Evolutionary conservation across 2,329 filamentous ascomycete genomes (phyloP), one percentile per base, ranked within the genome.

Genomic region (Aschersonia sp.): DNA sequence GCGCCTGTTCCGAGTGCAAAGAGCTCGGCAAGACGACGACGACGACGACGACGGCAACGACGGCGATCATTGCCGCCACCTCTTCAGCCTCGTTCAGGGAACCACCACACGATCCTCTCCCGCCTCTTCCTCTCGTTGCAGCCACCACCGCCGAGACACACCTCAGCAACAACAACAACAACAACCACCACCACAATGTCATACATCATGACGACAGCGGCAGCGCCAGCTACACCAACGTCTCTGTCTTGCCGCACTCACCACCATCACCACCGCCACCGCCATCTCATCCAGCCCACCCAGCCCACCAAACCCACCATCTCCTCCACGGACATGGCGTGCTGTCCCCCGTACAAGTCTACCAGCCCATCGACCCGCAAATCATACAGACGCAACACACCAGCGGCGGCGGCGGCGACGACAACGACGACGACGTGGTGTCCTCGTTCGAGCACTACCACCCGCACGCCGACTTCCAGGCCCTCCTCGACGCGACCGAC

Each of bases 1-100:
- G 86, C 57, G 90, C 92, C 58, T 98, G 92, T 65, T 68, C 76
- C 6, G 83, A 94, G 61, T 97, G 90, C 69, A 94, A 90, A 66
- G 87, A 94, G 57, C 69, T 78, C 39, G 75, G 79, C 51, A 85
- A 85, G 62, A 69, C 73, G 61, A 69, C 73, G 22, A 22, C 22
- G 22, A 4, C 22, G 22, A 3, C 22, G 22, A 22, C 22, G 22
- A 22, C 22, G 22, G 22, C 22, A 4, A 22, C 22, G 22, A 22
- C 22, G 22, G 22, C 22, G 22, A 22, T 2, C 22, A 22, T 22
- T 2, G 22, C 22, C 22, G 22, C 46, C 65, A 44, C 52, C 57
- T 7, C 41, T 64, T 14, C 62, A 62, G 51, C 60, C 22, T 22
- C 2, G 22, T 2, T 4, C 22, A 22, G 22, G 22, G 22, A 22